Evolutionary conservation across 192 early-diverging fungal genomes (phyloP).

Genomic region (Coemansia sp.): DNA sequence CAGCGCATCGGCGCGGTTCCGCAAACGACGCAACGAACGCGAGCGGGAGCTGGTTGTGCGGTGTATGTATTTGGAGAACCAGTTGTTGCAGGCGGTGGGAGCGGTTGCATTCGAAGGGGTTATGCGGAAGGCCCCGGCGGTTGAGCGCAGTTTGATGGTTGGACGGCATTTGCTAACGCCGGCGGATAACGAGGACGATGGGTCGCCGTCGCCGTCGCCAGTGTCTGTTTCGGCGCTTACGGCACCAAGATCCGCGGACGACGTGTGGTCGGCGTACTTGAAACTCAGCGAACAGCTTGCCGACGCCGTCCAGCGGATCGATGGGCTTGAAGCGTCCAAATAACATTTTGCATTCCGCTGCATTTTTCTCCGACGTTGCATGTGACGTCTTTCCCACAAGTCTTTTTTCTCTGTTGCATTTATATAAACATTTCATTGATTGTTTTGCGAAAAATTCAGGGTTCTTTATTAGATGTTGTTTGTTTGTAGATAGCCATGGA

Average conservation of each 20-base stretch:
- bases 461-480: not conserved
- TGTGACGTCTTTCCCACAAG: constrained; percentile 3
- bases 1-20: constrained; percentile 63
- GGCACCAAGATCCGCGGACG: constrained; percentile 30
- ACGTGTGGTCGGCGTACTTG: constrained; percentile 45
- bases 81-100: constrained; percentile 27
- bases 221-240: constrained; percentile 39
- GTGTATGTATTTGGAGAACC: constrained; percentile 56
- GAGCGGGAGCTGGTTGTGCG: constrained; percentile 59
- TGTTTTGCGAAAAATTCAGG: not conserved
- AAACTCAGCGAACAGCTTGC: constrained; percentile 41
- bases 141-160: constrained; percentile 16
- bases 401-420: constrained; percentile 1
- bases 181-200: constrained; percentile 12
- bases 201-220: constrained; percentile 11
- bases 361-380: constrained; percentile 3
- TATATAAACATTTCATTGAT: not conserved
- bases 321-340: constrained; percentile 17
- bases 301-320: constrained; percentile 26
- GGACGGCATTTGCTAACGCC: not conserved
- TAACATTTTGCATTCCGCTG: not conserved
- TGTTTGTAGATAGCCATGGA: not conserved
- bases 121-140: constrained; percentile 35
- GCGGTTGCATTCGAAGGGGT: constrained; percentile 21
- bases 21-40: constrained; percentile 64